A percentile compares a stretch with the other conserved stretches of the same genome.
Conservation (phyloP, 306 rosid species). For the Medicago truncatula region DNA sequence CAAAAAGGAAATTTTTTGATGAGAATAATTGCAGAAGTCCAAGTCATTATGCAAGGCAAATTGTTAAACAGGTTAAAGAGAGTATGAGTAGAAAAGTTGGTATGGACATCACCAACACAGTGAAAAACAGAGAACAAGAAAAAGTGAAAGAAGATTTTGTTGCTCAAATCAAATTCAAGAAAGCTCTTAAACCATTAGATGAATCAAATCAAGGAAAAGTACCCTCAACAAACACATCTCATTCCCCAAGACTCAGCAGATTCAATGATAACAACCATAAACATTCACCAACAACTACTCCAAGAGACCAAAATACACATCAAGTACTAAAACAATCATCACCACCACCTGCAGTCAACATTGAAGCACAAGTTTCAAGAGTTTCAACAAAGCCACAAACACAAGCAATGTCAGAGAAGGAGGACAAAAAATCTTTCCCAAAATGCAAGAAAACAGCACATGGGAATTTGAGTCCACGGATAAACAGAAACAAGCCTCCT, state of each 20-base stretch:
- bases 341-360: constrained; percentile 37
- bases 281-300: constrained; percentile 33
- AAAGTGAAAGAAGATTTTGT: constrained; percentile 48
- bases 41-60: constrained; percentile 76
- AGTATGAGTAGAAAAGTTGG: constrained; percentile 76
- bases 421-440: constrained; percentile 38
- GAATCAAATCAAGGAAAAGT: constrained; percentile 52
- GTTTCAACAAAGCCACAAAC: constrained; percentile 51
- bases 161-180: constrained; percentile 53
- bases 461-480: constrained; percentile 51
- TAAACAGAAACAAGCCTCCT: constrained; percentile 56
- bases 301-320: constrained; percentile 52
- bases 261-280: constrained; percentile 53
- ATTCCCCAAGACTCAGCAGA: constrained; percentile 60
- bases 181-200: constrained; percentile 42
- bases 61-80: constrained; percentile 78
- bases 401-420: constrained; percentile 37
- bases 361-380: constrained; percentile 43
- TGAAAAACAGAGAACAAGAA: constrained; percentile 55
- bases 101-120: constrained; percentile 77
- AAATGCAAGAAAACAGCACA: constrained; percentile 36
- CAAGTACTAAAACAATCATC: constrained; percentile 39
- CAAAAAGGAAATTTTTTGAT: constrained; percentile 57
- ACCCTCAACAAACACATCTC: constrained; percentile 41
- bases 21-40: constrained; percentile 54